Evolutionary conservation across 352 stramenopile species (phyloP), one percentile per base, ranked within the genome.

Genomic region (Pythium utonaiense): DNA sequence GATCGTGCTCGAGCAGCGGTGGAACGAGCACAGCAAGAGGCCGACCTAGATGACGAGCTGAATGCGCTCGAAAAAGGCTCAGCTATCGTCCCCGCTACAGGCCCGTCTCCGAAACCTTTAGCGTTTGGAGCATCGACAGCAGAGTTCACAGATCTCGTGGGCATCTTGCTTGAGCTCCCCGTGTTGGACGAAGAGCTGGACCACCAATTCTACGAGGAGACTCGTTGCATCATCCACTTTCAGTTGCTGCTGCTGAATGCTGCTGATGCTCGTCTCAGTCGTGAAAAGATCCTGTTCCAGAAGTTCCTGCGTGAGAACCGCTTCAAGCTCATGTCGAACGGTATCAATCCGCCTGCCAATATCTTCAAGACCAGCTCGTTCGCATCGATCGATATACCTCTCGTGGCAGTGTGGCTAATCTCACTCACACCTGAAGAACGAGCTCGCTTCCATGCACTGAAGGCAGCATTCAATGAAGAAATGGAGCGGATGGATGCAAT

Each of bases 281-380:
- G 89, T 36, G 86, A 97, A 54, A 93, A 95, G 57, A 93, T 97
- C 24, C 47, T 97, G 33, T 98, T 98, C 57, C 89, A 97, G 57
- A 95, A 97, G 57, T 98, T 98, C 53, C 60, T 98, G 33, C 80
- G 90, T 34, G 92, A 98, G 69, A 97, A 98, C 64, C 81, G 90
- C 50, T 97, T 97, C 75, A 96, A 97, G 68, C 83, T 98, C 67
- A 88, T 97, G 71, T 93, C 88, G 17, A 98, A 96, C 52, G 86
- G 89, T 3, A 96, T 97, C 48, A 91, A 93, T 41, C 89, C 89
- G 22, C 91, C 91, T 1, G 81, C 86, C 19, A 92, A 91, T 48
- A 91, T 97, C 56, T 97, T 97, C 70, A 87, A 81, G 44, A 93
- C 83, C 34, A 88, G 73, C 54, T 96, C 86, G 22, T 95, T 91